Evolutionary conservation across 495 filamentous ascomycete species (phyloP).

Genomic region (Neurospora sp.): DNA sequence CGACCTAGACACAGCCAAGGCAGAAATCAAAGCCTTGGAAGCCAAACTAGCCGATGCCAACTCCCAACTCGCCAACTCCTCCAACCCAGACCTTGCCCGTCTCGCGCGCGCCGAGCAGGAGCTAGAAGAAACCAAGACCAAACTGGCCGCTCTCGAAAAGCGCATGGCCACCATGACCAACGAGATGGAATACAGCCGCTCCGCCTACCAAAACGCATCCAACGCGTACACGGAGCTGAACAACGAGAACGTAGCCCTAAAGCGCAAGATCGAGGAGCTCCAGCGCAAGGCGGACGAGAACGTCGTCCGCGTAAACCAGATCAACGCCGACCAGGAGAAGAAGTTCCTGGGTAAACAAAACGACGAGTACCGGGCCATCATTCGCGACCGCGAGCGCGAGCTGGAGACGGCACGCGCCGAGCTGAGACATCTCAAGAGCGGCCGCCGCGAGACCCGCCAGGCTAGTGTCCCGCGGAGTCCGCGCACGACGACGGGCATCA

Average conservation of each 20-base stretch:
- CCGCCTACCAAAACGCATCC: conserved; percentile 55
- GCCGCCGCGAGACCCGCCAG: conserved; percentile 39
- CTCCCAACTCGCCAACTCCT: conserved; percentile 34
- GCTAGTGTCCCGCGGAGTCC: conserved; percentile 39
- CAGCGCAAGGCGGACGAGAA: conserved; percentile 42
- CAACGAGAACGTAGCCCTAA: conserved; percentile 41
- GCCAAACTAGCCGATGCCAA: conserved; percentile 40
- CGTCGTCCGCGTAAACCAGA: conserved; percentile 37
- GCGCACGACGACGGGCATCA: conserved; percentile 24
- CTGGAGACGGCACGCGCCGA: conserved; percentile 30
- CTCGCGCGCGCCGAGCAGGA: conserved; percentile 33
- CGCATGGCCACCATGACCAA: conserved; percentile 25
- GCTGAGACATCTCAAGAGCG: conserved; percentile 32
- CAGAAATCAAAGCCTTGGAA: conserved; percentile 37
- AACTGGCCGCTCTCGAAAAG: conserved; percentile 32
- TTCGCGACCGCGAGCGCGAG: conserved; percentile 51
- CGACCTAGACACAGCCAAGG: conserved; percentile 38
- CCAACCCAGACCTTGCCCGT: conserved; percentile 39
- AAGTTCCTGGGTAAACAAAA: conserved; percentile 23
- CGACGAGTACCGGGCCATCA: conserved; percentile 43
- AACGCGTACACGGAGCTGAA: conserved; percentile 39
- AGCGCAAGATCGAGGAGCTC: conserved; percentile 35
- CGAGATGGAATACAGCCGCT: conserved; percentile 49
- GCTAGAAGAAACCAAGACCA: conserved; percentile 16
- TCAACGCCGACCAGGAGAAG: conserved; percentile 34